Percentiles rank a stretch among this genome's conserved stretches.
phyloP scores from a whole-genome alignment of 495 filamentous ascomycete genomes.

The Lasiosphaeris hirsuta region DNA sequence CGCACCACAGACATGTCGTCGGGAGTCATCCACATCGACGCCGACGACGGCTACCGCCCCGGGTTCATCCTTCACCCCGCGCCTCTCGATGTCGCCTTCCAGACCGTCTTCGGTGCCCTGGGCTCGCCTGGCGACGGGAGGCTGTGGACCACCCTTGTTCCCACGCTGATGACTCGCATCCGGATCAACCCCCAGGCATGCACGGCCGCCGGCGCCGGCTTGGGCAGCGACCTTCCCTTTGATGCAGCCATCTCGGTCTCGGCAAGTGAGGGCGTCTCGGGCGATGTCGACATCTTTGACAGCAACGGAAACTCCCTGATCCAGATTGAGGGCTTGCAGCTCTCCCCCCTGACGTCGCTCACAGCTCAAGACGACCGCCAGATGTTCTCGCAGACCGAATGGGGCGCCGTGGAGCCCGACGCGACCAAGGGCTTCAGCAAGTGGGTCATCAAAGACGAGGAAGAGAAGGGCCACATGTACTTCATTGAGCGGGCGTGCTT shows the following conservation, averaged over 20 bases:
- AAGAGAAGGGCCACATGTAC: background rate
- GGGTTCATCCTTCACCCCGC: slow-evolving; percentile 11
- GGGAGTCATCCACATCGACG: background rate
- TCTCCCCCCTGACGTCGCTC: slow-evolving; percentile 1
- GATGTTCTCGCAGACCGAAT: slow-evolving; percentile 8
- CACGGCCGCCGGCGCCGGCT: too few relatives aligned
- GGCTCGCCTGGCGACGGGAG: slow-evolving; percentile 23
- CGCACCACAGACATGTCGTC: background rate
- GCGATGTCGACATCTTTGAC: slow-evolving; percentile 24
- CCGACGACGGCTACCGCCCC: background rate
- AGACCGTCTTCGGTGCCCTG: slow-evolving; percentile 3
- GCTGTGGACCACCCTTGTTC: slow-evolving; percentile 28
- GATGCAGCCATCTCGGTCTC: background rate
- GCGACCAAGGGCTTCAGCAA: background rate
- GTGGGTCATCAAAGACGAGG: background rate
- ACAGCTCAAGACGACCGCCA: slow-evolving; percentile 1
- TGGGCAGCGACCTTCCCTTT: background rate
- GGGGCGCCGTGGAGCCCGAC: background rate
- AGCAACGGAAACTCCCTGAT: slow-evolving; percentile 14
- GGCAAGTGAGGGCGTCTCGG: slow-evolving; percentile 11
- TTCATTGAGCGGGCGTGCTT: background rate
- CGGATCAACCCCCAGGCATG: slow-evolving; percentile 21
- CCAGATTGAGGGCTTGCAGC: slow-evolving; percentile 23
- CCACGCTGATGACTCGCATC: slow-evolving; percentile 28
- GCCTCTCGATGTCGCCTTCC: slow-evolving; percentile 7